Conservation (phyloP, 1,139 yeast genomes). For the Hyphopichia fennica region DNA sequence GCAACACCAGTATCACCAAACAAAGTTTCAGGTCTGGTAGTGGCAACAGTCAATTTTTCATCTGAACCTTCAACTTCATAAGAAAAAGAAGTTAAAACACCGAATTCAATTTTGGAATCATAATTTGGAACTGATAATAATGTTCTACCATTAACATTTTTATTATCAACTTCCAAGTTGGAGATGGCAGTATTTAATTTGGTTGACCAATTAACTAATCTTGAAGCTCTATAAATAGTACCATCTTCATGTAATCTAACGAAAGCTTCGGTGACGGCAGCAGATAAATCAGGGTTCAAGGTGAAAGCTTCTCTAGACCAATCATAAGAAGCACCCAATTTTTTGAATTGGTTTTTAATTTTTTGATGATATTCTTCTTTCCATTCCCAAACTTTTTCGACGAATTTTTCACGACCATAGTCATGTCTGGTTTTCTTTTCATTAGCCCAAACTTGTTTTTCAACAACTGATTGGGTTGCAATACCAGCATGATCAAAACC, state of each 20-base stretch:
- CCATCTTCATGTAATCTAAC: constrained; percentile 93
- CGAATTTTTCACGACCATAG: constrained; percentile 86
- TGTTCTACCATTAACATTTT: constrained; percentile 82
- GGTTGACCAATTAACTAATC: constrained; percentile 96
- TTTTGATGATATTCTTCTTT: constrained; percentile 88
- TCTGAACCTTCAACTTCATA: constrained; percentile 87
- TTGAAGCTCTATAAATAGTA: constrained; percentile 87
- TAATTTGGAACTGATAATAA: constrained; percentile 84
- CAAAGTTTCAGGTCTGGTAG: constrained; percentile 97
- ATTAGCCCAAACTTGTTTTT: constrained; percentile 89
- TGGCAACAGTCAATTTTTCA: constrained; percentile 88
- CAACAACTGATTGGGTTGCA: constrained; percentile 98
- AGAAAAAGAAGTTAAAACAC: constrained; percentile 92
- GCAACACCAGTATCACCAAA: constrained; percentile 99
- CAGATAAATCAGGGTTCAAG: constrained; percentile 72
- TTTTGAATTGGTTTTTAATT: constrained; percentile 80
- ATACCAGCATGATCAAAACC: constrained; percentile 99
- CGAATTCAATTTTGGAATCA: constrained; percentile 88
- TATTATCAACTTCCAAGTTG: constrained; percentile 93
- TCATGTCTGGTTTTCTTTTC: constrained; percentile 93
- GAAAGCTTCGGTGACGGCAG: constrained; percentile 89
- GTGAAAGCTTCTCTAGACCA: constrained; percentile 96
- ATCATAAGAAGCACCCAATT: constrained; percentile 94
- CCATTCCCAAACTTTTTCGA: constrained; percentile 97
- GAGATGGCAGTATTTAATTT: constrained; percentile 93